Evolutionary conservation across 208 protist genomes (phyloP).

Genomic region (Acanthamoeba royreba): DNA sequence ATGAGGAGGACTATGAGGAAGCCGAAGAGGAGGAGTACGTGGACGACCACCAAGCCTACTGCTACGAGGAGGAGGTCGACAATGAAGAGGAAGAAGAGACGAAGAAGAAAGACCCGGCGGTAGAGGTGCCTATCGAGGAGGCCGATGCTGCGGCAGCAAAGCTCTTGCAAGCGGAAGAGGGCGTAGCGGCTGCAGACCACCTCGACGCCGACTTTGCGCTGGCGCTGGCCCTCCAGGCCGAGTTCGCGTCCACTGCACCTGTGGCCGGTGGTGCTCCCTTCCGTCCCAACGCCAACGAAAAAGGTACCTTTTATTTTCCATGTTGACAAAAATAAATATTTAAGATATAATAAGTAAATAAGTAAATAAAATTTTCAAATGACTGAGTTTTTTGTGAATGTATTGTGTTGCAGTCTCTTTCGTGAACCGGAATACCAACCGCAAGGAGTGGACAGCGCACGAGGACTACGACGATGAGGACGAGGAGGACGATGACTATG

Average conservation of each 20-base stretch:
- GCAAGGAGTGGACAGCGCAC: background rate
- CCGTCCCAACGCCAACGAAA: background rate
- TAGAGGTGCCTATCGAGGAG: background rate
- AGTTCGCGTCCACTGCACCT: background rate
- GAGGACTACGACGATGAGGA: background rate
- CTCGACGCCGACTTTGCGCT: constrained; percentile 13
- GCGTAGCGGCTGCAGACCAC: background rate
- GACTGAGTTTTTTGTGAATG: background rate
- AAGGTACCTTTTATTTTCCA: background rate
- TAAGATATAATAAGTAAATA: too few relatives aligned
- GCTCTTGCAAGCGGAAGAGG: background rate
- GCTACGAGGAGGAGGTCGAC: background rate
- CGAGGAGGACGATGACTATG: background rate
- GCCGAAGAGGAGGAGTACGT: background rate
- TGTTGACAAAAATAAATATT: too few relatives aligned
- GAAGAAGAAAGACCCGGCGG: background rate
- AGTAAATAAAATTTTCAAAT: background rate
- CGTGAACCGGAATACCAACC: background rate
- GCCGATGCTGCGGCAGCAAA: background rate
- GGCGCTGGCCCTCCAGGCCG: background rate
- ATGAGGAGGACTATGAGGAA: background rate
- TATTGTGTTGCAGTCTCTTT: background rate
- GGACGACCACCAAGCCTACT: background rate
- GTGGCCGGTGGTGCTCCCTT: background rate
- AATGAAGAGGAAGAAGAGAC: background rate